Evolutionary conservation across 129 eudicot species (phyloP), one percentile per base, ranked within the genome.

Genomic region (Flaveria ramosissima): DNA sequence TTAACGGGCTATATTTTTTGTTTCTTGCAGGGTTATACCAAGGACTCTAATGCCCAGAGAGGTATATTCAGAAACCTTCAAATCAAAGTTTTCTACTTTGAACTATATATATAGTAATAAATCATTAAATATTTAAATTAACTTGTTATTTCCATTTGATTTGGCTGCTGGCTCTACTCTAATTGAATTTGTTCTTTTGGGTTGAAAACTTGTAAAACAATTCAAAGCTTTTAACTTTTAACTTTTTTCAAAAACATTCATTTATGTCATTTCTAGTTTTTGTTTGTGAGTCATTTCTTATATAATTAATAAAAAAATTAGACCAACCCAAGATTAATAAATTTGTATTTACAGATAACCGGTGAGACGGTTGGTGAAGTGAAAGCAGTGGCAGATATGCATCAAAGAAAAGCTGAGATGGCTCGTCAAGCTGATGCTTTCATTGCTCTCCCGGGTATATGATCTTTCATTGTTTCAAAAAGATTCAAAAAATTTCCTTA

Each of bases 381-480:
- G 27, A 88, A 88, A 76, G 90, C 97, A 3, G 98, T 93, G 16
- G 90, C 97, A 48, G 95, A 84, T 84, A 93, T 93, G 98, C 98
- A 93, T 82, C 91, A 93, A 79, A 84, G 98, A 70, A 93, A 93
- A 71, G 98, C 96, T 7, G 98, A 93, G 79, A 93, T 93, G 97
- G 97, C 98, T 59, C 91, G 97, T 24, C 97, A 89, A 77, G 98
- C 98, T n/a, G 98, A 93, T 68, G 98, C 97, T 47, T 93, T 93
- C 87, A 90, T 93, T 26, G 98, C 98, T 39, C 92, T 93, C 21
- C 97, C 97, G 3, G 98, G 97, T 91, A 84, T 17, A 20, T 77
- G 9, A 66, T n/a, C 27, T 9, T 48, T 36, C 47, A 36, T 12
- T 76, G 17, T 8, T 70, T 51, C 16, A 10, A 43, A 57, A 46